Base-by-base conservation (phyloP, 2,329 filamentous ascomycete species). In the Cercospora sp. region DNA sequence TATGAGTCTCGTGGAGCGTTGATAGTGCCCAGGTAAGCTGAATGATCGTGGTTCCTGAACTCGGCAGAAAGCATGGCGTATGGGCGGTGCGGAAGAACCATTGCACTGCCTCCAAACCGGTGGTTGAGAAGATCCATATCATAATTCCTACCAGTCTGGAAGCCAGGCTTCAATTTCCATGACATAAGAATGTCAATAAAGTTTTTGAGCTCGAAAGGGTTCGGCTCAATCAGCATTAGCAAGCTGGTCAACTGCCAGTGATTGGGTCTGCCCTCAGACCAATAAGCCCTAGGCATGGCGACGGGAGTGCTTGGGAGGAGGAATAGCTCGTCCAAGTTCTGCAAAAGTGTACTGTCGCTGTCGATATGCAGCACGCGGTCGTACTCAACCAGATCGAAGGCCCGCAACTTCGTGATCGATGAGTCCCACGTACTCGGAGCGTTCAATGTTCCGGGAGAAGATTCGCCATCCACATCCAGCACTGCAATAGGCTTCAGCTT, bases 211-310 rank as follows among this genome's bases (percentile, higher is more conserved):
- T 91, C 88, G 9, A 75, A 74, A 8, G 80, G 77, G 3, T 85
- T 86, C 0, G 90, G 90, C 63, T 88, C 81, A 51, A 91, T 80
- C 3, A 91, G 83, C 79, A 91, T 86, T 57, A 91, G 74, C 51
- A 89, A 83, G 2, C 87, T 88, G 0, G 88, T 87, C 10, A 92
- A 81, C 2, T 83, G 82, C 70, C 82, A 82, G 24, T 69, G 65
- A 21, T 61, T 66, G 12, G 69, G 67, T n/a, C 71, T 70, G 0
- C 85, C 85, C 5, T 86, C 82, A 1, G 88, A 81, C 90, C 90
- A 92, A 77, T 92, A 92, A 8, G 90, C 90, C 34, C 88, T 86
- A 1, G 90, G 89, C 85, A 92, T 89, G 2, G 89, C 89, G 3
- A 90, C 84, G 9, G 70, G 69, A 3, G 72, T 83, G 1, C 81